Base-by-base conservation (phyloP, 2,329 filamentous ascomycete species). In the Fusarium tuaranense region DNA sequence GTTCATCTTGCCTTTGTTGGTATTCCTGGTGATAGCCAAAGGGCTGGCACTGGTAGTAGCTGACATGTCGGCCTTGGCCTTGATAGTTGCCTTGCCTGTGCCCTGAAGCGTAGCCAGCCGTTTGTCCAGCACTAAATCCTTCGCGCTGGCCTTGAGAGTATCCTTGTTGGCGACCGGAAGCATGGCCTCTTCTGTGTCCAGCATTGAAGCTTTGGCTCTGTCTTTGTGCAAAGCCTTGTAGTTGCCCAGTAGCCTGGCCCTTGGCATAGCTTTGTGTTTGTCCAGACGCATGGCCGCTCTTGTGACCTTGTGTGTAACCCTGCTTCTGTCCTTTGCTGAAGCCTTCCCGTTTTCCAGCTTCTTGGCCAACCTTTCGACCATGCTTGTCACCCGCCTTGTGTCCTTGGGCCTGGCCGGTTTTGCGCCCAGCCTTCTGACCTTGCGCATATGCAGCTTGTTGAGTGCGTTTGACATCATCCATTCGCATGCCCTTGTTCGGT, bases 401-500 rank as follows among this genome's bases (percentile, higher is more conserved):
- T 7, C 67, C 53, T 48, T 20, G 55, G 0, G 59, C 51, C 14
- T 69, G 53, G 3, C 48, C 16, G 25, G 48, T n/a, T n/a, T 20
- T 55, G 2, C 25, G 57, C 6, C 57, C 62, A 14, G 34, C 34
- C 6, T 51, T 70, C 9, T 65, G 57, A 6, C 46, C 67, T 20
- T 48, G 57, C 3, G 48, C 57, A 46, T 36, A 41, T 5, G 46
- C 58, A 18, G 68, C 67, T 46, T 72, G 65, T 32, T 73, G 71
- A 1, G 53, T 25, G 9, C 55, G 60, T 12, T 39, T 61, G 30
- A 64, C 71, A 3, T 73, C 62, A 16, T 68, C 22, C 67, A 71
- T 74, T 22, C 71, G 71, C 71, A 73, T 73, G 6, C 71, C 67
- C 6, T 71, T 53, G 0, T 27, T 64, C 5, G 67, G 58, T 2